Percentiles rank a stretch among this genome's conserved stretches.
These are phyloP conservation scores for Brassica incana DNA, from an alignment of 345 rosid species.

Conservation along the genomic window DNA sequence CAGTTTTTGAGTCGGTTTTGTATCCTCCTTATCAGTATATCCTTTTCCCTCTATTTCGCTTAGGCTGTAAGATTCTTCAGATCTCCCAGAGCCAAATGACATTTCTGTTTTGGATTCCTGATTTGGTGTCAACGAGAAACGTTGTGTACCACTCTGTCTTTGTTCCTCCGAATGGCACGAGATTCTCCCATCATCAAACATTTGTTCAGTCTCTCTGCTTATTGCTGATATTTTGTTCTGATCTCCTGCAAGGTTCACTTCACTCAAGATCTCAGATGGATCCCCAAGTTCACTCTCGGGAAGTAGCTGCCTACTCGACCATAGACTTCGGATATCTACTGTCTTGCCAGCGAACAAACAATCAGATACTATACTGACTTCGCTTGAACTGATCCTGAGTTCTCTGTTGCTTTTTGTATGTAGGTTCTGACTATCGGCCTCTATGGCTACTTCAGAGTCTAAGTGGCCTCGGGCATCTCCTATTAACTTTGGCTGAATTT, in stretches of 20 bases:
- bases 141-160: conserved; percentile 10
- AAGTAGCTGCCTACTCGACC: conserved; percentile 15
- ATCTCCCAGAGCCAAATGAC: conserved; percentile 14
- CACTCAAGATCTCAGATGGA: conserved; percentile 20
- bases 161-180: conserved; percentile 19
- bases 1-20: conserved; percentile 34
- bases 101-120: conserved; percentile 8
- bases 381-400: conserved; percentile 17
- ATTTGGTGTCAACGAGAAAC: conserved; percentile 20
- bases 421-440: conserved; percentile 14
- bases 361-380: conserved; percentile 9
- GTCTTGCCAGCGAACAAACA: not conserved
- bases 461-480: not conserved
- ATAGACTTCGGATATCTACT: conserved; percentile 22
- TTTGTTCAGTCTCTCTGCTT: not conserved
- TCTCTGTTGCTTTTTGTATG: not conserved
- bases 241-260: conserved; percentile 1
- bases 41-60: conserved; percentile 15
- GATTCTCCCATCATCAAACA: conserved; percentile 15
- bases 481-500: conserved; percentile 7
- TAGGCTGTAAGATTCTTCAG: conserved; percentile 26
- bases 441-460: conserved; percentile 2
- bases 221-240: conserved; percentile 8
- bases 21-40: conserved; percentile 26
- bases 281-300: not conserved